These are phyloP conservation scores for Verticillium nonalfalfae DNA, from an alignment of 2,329 filamentous ascomycete genomes.

Conservation along the genomic window DNA sequence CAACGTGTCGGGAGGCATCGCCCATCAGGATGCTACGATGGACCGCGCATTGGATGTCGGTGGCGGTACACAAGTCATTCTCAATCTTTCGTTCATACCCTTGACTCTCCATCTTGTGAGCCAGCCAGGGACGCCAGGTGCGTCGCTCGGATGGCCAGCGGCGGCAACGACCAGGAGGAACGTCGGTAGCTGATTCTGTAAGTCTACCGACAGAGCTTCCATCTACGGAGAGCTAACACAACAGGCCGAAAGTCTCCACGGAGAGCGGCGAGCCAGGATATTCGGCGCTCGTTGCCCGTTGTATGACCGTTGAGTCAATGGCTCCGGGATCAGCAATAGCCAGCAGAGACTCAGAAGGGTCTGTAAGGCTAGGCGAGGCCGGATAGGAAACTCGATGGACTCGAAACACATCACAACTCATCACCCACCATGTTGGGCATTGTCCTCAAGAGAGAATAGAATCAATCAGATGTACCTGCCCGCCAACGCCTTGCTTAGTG, in stretches of 20 bases:
- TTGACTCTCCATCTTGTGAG: not conserved
- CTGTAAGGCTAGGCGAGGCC: too few species aligned
- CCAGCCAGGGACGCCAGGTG: not conserved
- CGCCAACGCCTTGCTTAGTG: not conserved
- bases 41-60: not conserved
- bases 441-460: too few species aligned
- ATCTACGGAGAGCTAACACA: too few species aligned
- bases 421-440: too few species aligned
- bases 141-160: not conserved
- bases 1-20: not conserved
- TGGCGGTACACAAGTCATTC: not conserved
- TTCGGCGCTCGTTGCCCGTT: too few species aligned
- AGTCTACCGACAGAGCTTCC: not conserved
- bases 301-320: too few species aligned
- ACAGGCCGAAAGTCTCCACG: too few species aligned
- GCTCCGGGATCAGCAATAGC: too few species aligned
- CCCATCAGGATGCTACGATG: not conserved
- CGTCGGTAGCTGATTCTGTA: not conserved
- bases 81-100: not conserved
- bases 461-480: not conserved
- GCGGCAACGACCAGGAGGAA: not conserved
- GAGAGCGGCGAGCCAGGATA: too few species aligned
- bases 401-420: too few species aligned
- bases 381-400: not conserved
- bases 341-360: too few species aligned